Evolutionary conservation across 257 asterid genomes (phyloP), one percentile per base, ranked within the genome.

Genomic region (Rubia yunnanensis): DNA sequence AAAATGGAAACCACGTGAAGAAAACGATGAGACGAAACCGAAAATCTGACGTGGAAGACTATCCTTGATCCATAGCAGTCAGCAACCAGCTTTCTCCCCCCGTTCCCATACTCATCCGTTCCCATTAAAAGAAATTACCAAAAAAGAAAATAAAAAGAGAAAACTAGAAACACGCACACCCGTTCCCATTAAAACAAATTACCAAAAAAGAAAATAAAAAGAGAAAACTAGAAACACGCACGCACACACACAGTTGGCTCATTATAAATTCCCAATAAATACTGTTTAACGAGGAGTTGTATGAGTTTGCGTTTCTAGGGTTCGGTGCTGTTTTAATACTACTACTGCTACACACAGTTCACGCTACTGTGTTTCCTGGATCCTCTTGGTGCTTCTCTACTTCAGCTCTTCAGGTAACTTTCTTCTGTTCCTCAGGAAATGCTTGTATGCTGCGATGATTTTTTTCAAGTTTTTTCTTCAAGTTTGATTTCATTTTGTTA

Each of bases 21-120:
- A 17, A n/a, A 39, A 63, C 69, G 69, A 54, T 18, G 41, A 6
- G 41, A 58, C 24, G 20, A 5, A 30, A 52, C 46, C 54, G 5
- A 69, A 73, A 65, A 48, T 77, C 72, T 83, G 89, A 85, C 86
- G 84, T 87, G 92, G 66, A 70, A 82, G 68, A 77, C 83, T 82
- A 76, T 10, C 80, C 89, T 86, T 88, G 83, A 88, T 87, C 82
- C 78, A 82, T 81, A 70, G 79, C 84, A 71, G 30, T 62, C 60
- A 66, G 63, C 57, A 8, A n/a, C 3, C 58, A 60, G 48, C 49
- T 17, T n/a, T 41, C 64, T 9, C n/a, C n/a, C n/a, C n/a, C n/a
- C n/a, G n/a, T n/a, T 59, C 31, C 27, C 62, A 50, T 81, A 39
- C 83, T 84, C 81, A 79, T 81, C 87, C 85, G 39, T 59, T 68